Evolutionary conservation across 345 rosid genomes (phyloP), one percentile per base, ranked within the genome.

Genomic region (Gossypioides kirkii): DNA sequence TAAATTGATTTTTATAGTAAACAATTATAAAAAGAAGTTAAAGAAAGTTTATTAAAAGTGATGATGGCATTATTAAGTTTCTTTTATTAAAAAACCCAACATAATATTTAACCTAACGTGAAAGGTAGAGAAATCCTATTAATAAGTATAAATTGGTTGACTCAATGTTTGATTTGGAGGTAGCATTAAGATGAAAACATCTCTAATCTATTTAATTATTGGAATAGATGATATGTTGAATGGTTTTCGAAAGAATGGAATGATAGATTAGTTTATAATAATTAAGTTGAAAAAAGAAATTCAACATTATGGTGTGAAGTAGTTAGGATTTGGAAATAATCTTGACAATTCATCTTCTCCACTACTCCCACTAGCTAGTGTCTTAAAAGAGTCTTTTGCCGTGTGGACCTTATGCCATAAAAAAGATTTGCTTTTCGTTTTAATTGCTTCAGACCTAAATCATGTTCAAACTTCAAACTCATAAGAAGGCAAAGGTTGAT

Each of bases 301-400:
- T 58, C 72, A 58, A 59, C 65, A n/a, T 53, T 72, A 69, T 42
- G 66, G 79, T 77, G 77, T 59, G 80, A 55, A 72, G 81, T 32
- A 41, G 73, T 73, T 81, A 70, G 74, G 41, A 71, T 12, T 11
- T 52, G 43, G 49, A 36, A 18, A 36, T 74, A 74, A 68, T 58
- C 10, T 32, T 22, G 49, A 0, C n/a, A 10, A 22, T 14, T 50
- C 9, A 9, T 18, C 17, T 25, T 25, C 61, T 25, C 61, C 17
- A 7, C 20, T 38, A 13, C 20, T 25, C 49, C 69, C 69, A 65
- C 69, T 43, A 43, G 50, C 14, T 32, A 32, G 25, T 62, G 47
- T 13, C 76, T 25, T 61, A 25, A 53, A 60, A 18, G 50, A 61
- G 75, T 78, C 81, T 16, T 78, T 18, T 56, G 49, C 81, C 81